Evolutionary conservation across 768 basidiomycete species (phyloP).

Genomic region (Podaxis mareebaensis): DNA sequence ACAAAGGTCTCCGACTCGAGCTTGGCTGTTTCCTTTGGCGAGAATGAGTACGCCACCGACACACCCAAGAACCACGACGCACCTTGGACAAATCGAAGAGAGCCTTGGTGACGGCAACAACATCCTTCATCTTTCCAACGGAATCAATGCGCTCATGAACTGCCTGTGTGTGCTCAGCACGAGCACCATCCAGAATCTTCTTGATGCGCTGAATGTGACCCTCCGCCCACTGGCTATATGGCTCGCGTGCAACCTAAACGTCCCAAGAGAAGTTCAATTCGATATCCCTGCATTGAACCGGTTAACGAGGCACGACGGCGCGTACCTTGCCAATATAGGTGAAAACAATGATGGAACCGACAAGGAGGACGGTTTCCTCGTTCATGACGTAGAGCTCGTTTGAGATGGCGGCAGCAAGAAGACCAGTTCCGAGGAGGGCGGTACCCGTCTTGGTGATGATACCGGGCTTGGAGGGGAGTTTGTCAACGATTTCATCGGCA

Average conservation of each 20-base stretch:
- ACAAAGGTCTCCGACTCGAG: conserved; percentile 90
- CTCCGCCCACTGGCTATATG: conserved; percentile 92
- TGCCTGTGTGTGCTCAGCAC: conserved; percentile 87
- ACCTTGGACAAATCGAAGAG: conserved; percentile 95
- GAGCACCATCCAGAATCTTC: conserved; percentile 76
- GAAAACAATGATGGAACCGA: conserved; percentile 82
- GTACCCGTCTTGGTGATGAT: conserved; percentile 95
- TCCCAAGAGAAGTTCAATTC: background rate
- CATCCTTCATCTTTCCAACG: conserved; percentile 94
- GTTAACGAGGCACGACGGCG: conserved; percentile 10
- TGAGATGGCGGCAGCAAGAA: conserved; percentile 90
- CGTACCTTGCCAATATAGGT: conserved; percentile 79
- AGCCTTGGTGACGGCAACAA: conserved; percentile 84
- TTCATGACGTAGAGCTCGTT: conserved; percentile 98
- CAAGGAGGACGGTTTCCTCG: conserved; percentile 89
- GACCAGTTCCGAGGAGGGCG: conserved; percentile 86
- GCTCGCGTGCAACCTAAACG: conserved; percentile 70
- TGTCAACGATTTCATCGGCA: conserved; percentile 88
- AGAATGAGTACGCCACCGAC: background rate
- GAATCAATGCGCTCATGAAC: conserved; percentile 91
- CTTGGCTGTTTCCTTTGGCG: conserved; percentile 84
- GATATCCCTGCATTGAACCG: background rate
- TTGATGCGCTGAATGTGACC: conserved; percentile 84
- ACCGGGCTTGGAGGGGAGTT: conserved; percentile 79
- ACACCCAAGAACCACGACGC: conserved; percentile 17